Conservation (phyloP, 371 early-diverging fungal species). For the Syncephalis fuscata region DNA sequence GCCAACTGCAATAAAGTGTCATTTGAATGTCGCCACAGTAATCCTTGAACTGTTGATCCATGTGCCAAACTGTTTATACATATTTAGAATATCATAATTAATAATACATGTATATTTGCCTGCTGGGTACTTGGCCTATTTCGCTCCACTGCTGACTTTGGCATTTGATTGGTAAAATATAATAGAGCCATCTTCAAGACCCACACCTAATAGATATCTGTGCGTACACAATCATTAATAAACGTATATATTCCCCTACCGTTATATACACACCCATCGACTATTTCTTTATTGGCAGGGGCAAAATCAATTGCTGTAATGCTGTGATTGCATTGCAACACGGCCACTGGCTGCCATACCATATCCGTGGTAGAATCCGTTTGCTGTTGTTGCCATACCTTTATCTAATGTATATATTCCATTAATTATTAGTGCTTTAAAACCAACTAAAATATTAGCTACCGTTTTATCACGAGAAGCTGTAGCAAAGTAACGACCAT, state of each 20-base stretch:
- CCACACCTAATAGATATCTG: conserved; percentile 63
- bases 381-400: conserved; percentile 44
- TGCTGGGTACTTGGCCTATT: conserved; percentile 19
- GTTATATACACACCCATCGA: conserved; percentile 10
- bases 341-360: conserved; percentile 22
- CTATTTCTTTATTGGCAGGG: conserved; percentile 19
- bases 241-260: background rate
- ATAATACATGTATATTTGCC: conserved; percentile 16
- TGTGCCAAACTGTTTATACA: conserved; percentile 29
- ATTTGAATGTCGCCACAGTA: conserved; percentile 34
- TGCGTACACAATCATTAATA: background rate
- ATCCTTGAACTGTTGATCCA: conserved; percentile 35
- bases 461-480: conserved; percentile 84
- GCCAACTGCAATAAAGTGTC: conserved; percentile 30
- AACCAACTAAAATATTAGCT: conserved; percentile 1
- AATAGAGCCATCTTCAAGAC: conserved; percentile 64
- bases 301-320: conserved; percentile 73
- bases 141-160: conserved; percentile 18
- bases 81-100: background rate
- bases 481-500: conserved; percentile 69
- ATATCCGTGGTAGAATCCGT: background rate
- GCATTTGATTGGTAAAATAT: conserved; percentile 20
- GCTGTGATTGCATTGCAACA: conserved; percentile 49
- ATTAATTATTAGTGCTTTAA: background rate
- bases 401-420: conserved; percentile 19